Conservation (phyloP, 1,139 yeast species). For the Yamadazyma mexicana region DNA sequence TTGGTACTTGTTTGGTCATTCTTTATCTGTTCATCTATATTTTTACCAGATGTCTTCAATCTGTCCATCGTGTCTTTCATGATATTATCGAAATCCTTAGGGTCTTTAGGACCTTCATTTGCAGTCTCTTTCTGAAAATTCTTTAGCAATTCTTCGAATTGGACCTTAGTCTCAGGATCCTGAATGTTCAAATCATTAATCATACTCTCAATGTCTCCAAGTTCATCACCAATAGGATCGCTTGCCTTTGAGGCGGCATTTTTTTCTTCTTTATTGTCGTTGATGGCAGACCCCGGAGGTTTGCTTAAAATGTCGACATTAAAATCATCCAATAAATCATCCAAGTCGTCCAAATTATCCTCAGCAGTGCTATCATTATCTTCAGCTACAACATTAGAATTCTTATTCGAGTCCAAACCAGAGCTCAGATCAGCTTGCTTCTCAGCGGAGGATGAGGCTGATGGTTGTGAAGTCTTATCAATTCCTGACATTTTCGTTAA, state of each 20-base stretch:
- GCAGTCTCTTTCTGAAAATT: constrained; percentile 43
- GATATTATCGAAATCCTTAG: constrained; percentile 64
- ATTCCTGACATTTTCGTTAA: background rate
- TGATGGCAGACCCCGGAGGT: constrained; percentile 57
- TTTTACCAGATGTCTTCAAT: constrained; percentile 66
- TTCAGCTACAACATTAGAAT: background rate
- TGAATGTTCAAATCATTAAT: constrained; percentile 57
- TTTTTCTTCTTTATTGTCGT: constrained; percentile 80
- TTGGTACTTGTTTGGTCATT: constrained; percentile 44
- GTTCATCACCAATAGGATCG: constrained; percentile 37
- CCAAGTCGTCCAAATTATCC: constrained; percentile 73
- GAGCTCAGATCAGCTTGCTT: background rate
- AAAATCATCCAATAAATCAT: constrained; percentile 72
- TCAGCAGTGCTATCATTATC: constrained; percentile 20
- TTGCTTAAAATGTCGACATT: constrained; percentile 71
- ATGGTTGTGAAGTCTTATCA: background rate
- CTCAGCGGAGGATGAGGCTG: background rate
- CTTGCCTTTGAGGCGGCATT: constrained; percentile 62
- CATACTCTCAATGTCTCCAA: constrained; percentile 54
- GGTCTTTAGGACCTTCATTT: constrained; percentile 30
- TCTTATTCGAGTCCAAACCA: background rate
- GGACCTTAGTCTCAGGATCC: constrained; percentile 61
- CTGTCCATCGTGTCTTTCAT: constrained; percentile 82
- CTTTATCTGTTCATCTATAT: constrained; percentile 62
- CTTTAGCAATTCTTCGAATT: constrained; percentile 52